Evolutionary conservation across 768 basidiomycete genomes (phyloP).

Genomic region (Mycena albidolilacea): DNA sequence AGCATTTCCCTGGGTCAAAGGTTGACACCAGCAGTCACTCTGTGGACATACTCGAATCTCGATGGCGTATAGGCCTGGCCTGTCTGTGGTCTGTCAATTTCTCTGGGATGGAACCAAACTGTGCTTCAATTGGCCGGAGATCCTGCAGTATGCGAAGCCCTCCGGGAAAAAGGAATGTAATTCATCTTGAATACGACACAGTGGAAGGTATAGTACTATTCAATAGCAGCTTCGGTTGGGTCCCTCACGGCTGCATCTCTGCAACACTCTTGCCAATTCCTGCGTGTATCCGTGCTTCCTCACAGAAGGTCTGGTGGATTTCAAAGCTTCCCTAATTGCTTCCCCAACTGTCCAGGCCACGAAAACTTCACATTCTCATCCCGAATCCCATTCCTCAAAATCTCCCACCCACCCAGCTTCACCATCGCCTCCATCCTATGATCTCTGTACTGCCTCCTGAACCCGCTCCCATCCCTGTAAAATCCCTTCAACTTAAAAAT

Average conservation of each 20-base stretch:
- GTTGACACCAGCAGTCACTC: no score
- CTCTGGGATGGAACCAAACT: no score
- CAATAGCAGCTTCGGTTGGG: slow-evolving; percentile 1
- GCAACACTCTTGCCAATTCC: slow-evolving; percentile 2
- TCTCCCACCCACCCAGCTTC: slow-evolving; percentile 6
- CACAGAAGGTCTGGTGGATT: slow-evolving; percentile 4
- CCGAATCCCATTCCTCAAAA: slow-evolving; percentile 4
- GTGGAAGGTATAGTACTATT: background rate
- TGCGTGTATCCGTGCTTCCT: slow-evolving; percentile 4
- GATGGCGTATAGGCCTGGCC: no score
- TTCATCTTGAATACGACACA: background rate
- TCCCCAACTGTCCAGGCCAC: slow-evolving; percentile 6
- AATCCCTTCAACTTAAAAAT: background rate
- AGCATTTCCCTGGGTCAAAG: no score
- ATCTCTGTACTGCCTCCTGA: slow-evolving; percentile 4
- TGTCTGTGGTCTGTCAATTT: no score
- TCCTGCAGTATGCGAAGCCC: no score
- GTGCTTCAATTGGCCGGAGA: no score
- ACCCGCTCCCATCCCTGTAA: slow-evolving; percentile 6
- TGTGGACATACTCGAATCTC: no score
- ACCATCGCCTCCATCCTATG: slow-evolving; percentile 6
- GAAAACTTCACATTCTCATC: slow-evolving; percentile 2
- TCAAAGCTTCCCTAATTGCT: slow-evolving; percentile 2
- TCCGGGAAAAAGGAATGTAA: no score
- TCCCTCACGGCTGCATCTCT: background rate